Percentiles rank a stretch among this genome's conserved stretches.
Conservation (phyloP, 1,284 basidiomycete species). For the Cutaneotrichosporon dermatis region DNA sequence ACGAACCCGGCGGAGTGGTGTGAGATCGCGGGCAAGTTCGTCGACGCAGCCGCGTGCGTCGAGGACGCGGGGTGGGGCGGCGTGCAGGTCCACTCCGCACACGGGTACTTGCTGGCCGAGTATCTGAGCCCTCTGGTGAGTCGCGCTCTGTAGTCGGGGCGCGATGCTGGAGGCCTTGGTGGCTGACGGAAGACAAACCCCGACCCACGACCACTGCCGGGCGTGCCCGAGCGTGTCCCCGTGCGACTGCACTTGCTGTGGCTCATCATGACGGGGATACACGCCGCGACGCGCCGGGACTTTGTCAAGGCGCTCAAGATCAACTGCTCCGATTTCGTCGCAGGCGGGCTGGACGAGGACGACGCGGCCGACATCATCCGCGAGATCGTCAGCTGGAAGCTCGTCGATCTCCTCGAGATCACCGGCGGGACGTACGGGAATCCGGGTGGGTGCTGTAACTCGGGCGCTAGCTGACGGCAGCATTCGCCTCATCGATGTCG, state of each 20-base stretch:
- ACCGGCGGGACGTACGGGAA: conserved; percentile 44
- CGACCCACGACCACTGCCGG: conserved; percentile 57
- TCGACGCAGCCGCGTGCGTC: conserved; percentile 65
- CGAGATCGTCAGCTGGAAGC: conserved; percentile 52
- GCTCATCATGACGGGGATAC: conserved; percentile 62
- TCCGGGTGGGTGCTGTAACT: conserved; percentile 11
- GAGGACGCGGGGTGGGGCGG: conserved; percentile 77
- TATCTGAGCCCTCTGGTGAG: conserved; percentile 74
- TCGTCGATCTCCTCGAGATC: conserved; percentile 48
- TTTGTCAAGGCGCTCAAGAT: conserved; percentile 83
- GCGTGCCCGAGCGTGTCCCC: conserved; percentile 48
- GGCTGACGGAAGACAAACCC: conserved; percentile 59
- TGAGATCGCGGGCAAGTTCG: conserved; percentile 62
- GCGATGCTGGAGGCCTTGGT: too few species aligned
- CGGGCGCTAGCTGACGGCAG: neutral
- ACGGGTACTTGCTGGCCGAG: conserved; percentile 82
- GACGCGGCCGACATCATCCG: conserved; percentile 36
- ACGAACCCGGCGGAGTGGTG: conserved; percentile 57
- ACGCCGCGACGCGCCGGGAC: conserved; percentile 55
- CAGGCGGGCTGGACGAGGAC: conserved; percentile 47
- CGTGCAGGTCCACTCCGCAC: conserved; percentile 79
- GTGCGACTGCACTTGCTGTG: conserved; percentile 59
- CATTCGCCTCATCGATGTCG: conserved; percentile 5
- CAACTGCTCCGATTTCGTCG: conserved; percentile 77
- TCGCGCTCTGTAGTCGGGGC: neutral